A percentile compares a stretch with the other conserved stretches of the same genome.
These are phyloP conservation scores for Amphicarpaea edgeworthii DNA, from an alignment of 306 rosid species.

Conservation along the genomic window DNA sequence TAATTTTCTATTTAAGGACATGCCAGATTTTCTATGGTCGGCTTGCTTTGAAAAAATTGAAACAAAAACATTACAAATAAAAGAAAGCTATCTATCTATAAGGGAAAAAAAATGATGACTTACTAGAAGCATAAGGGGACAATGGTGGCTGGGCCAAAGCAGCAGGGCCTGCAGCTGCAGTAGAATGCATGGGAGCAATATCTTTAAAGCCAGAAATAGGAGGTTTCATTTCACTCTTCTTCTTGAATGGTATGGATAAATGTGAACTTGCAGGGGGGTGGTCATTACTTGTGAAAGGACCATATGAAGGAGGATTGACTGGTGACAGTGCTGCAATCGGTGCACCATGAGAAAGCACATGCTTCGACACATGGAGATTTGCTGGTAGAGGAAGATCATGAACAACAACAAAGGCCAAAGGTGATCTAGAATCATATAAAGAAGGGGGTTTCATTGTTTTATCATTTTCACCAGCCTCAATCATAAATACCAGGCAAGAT, in stretches of 20 bases:
- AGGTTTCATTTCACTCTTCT: slow-evolving; percentile 9
- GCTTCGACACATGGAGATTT: slow-evolving; percentile 9
- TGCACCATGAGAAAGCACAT: background rate
- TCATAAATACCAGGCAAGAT: slow-evolving; percentile 53
- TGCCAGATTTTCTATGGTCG: background rate
- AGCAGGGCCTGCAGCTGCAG: slow-evolving; percentile 41
- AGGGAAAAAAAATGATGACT: background rate
- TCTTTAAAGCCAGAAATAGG: slow-evolving; percentile 12
- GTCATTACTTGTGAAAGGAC: slow-evolving; percentile 17
- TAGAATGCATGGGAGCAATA: slow-evolving; percentile 34
- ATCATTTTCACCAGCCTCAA: slow-evolving; percentile 32
- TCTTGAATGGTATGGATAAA: slow-evolving; percentile 56
- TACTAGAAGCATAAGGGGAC: slow-evolving; percentile 41
- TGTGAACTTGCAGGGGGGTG: slow-evolving; percentile 65
- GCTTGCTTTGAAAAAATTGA: background rate
- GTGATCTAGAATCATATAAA: slow-evolving; percentile 5
- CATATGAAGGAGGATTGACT: slow-evolving; percentile 8
- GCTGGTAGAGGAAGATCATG: slow-evolving; percentile 19
- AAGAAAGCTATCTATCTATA: background rate
- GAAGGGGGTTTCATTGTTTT: slow-evolving; percentile 19
- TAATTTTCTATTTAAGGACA: background rate
- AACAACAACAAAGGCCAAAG: slow-evolving; percentile 13
- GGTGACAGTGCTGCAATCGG: slow-evolving; percentile 19
- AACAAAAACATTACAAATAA: background rate
- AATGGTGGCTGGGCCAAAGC: slow-evolving; percentile 32